These are phyloP conservation scores for Fraxinus baroniana DNA, from an alignment of 305 asterid species.

Conservation along the genomic window DNA sequence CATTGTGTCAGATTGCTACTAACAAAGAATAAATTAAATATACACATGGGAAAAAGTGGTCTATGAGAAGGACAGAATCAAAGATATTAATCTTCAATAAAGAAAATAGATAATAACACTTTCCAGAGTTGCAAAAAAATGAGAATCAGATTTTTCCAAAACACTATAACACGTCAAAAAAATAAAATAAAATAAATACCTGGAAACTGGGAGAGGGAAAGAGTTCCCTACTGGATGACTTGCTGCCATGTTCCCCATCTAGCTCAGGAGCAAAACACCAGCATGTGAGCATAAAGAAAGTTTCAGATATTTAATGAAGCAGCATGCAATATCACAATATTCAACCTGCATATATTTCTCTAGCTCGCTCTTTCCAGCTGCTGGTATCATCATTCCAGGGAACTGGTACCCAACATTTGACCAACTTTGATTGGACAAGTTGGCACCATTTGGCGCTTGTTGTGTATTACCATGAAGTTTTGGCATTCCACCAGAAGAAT, in stretches of 20 bases:
- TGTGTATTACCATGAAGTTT: conserved; percentile 51
- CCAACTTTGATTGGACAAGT: conserved; percentile 62
- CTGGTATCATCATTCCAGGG: conserved; percentile 63
- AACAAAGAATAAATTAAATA: not conserved
- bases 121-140: not conserved
- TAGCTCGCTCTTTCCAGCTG: conserved; percentile 53
- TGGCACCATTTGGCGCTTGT: conserved; percentile 50
- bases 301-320: conserved; percentile 17
- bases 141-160: conserved; percentile 11
- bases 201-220: conserved; percentile 47
- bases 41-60: not conserved
- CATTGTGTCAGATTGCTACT: not conserved
- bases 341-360: conserved; percentile 80
- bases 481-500: conserved; percentile 55
- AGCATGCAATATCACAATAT: conserved; percentile 20
- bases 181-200: conserved; percentile 38
- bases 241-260: conserved; percentile 69
- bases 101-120: not conserved
- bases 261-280: conserved; percentile 31
- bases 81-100: not conserved
- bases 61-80: not conserved
- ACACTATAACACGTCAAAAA: not conserved
- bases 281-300: conserved; percentile 18
- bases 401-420: conserved; percentile 66
- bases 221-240: conserved; percentile 58